Base-by-base conservation (phyloP, 2,329 filamentous ascomycete species). In the Sclerotinia spermophila region DNA sequence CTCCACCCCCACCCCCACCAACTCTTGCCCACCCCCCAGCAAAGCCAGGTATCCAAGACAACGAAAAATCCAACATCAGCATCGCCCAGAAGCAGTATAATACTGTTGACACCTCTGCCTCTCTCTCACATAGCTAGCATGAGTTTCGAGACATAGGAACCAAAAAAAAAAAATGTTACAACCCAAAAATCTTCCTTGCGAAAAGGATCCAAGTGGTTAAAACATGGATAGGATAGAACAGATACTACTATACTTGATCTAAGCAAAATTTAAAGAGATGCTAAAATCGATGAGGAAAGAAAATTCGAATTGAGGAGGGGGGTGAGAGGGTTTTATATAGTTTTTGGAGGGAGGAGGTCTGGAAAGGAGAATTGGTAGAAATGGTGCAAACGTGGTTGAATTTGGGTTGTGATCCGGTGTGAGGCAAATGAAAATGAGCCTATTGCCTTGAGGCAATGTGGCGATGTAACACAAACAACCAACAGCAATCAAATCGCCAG, bases 81-180 rank as follows among this genome's bases (percentile, higher is more conserved):
- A 85, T 91, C 88, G 80, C 87, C 87, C 84, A 84, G 88, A 86
- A 84, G 83, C 86, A 92, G 89, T 92, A 89, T 89, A 86, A 89
- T 86, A 87, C 88, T 86, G 84, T 86, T 87, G 89, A 91, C 89
- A 92, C 90, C 86, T 91, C 86, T 81, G 79, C 79, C 79, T 76
- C 80, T 84, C 85, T 89, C 84, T 82, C 66, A 64, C 44, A n/a
- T 2, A 2, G 11, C 30, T 2, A 24, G 61, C 44, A 51, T 2
- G 13, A 17, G 21, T 40, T 40, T 19, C 7, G 60, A 30, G 30
- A 15, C 7, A 2, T 5, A n/a, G n/a, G n/a, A n/a, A n/a, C n/a
- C n/a, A n/a, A n/a, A n/a, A 5, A 62, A 30, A 38, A 51, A 60
- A 64, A 48, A 51, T 51, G 33, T 17, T 6, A 44, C 8, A 27